Base-by-base conservation (phyloP, 2,329 filamentous ascomycete species). In the Aureobasidium sp. region DNA sequence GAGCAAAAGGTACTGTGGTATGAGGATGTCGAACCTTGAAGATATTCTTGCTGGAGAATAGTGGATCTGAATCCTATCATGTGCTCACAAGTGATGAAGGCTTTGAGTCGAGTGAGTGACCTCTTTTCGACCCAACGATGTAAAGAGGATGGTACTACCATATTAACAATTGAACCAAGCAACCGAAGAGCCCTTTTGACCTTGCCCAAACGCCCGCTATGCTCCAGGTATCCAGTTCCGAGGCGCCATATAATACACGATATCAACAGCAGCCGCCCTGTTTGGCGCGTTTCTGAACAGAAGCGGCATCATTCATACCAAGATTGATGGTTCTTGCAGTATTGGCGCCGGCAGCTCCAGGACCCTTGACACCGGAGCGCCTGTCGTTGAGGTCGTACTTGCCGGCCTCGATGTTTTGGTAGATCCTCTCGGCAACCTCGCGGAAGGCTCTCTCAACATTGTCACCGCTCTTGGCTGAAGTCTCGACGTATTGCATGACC, bases 321-420 rank as follows among this genome's bases (percentile, higher is more conserved):
- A 76, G 55, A 39, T 71, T 75, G 38, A 77, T 68, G 3, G 67
- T 68, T 51, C 68, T 67, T 2, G 65, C 71, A 12, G 63, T 64
- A 57, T 70, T 72, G 6, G 65, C 67, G 50, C 68, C 70, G 68
- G 61, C 76, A 68, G 61, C 82, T 67, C 58, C 79, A 70, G 59
- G 84, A 70, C 51, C 85, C 68, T 96, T 97, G 57, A 98, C 90
- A 22, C 93, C 93, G 57, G 86, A 91, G 65, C 90, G 80, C 64
- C 91, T 79, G 69, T 97, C 91, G 66, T 95, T 95, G 61, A 97
- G 74, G 71, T 98, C 90, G 68, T 97, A 97, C 67, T 83, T 88
- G 10, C 93, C 93, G 1, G 88, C 88, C 74, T 96, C 89, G 58
- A 98, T 96, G 64, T 97, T 97, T 68, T 91, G 84, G 67, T 94